These are phyloP conservation scores for Penicillium corylophilum DNA, from an alignment of 2,329 filamentous ascomycete species.

Conservation along the genomic window DNA sequence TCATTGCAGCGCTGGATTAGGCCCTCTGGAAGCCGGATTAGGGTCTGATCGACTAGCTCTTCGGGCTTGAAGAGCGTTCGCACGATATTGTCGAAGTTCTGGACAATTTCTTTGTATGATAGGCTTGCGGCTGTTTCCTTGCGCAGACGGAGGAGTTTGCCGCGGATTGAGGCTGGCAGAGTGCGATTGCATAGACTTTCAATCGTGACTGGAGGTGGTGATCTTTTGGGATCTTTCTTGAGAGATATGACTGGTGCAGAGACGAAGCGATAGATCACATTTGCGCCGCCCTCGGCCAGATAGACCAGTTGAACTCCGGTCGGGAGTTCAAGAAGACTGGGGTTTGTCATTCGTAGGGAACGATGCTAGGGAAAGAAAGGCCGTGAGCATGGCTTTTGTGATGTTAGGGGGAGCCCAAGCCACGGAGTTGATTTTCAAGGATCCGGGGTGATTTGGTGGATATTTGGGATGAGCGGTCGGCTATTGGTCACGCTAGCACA, in stretches of 20 bases:
- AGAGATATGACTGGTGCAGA: slow-evolving; percentile 32
- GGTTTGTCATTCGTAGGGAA: slow-evolving; percentile 34
- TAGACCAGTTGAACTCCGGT: slow-evolving; percentile 42
- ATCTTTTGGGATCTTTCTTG: slow-evolving; percentile 26
- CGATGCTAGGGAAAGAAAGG: not conserved
- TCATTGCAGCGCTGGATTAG: slow-evolving; percentile 54
- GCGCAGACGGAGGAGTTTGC: slow-evolving; percentile 60
- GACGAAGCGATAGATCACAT: slow-evolving; percentile 67
- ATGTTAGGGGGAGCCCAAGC: not conserved
- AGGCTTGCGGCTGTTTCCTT: slow-evolving; percentile 55
- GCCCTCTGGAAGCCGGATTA: slow-evolving; percentile 49
- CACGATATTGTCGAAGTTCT: slow-evolving; percentile 45
- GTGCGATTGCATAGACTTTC: slow-evolving; percentile 17
- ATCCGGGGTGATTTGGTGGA: not conserved
- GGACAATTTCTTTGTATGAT: slow-evolving; percentile 50
- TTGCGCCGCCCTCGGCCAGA: slow-evolving; percentile 70
- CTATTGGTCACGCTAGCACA: slow-evolving; percentile 7
- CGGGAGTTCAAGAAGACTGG: slow-evolving; percentile 36
- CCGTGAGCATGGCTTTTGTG: slow-evolving; percentile 3
- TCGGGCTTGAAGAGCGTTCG: slow-evolving; percentile 56
- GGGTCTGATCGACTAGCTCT: slow-evolving; percentile 57
- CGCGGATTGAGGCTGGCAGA: slow-evolving; percentile 30
- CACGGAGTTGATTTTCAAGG: not conserved
- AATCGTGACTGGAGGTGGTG: slow-evolving; percentile 14
- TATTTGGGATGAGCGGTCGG: not conserved